Base-by-base conservation (phyloP, 345 rosid species). In the Sisymbrium altissimum region DNA sequence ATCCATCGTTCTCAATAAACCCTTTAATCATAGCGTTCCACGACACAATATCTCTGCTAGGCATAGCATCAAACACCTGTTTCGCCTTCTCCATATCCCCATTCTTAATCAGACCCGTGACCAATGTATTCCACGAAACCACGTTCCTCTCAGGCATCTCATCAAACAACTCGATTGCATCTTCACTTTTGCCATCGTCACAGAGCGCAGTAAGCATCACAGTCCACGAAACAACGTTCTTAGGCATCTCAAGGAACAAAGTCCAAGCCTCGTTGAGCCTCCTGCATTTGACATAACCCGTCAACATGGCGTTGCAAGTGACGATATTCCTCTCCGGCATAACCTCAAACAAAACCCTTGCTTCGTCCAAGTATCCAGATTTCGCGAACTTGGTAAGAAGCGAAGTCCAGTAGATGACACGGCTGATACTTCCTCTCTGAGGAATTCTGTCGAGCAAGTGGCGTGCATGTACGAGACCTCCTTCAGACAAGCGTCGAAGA, bases 151-250 rank as follows among this genome's bases (percentile, higher is more conserved):
- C 85, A 8, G 88, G 87, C 87, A 86, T 87, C 71, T 78, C 88
- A 58, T 78, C 85, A 43, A 89, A 89, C 79, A 87, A 52, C 74
- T 72, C 73, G 6, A 55, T 58, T 0, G 89, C 90, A 66, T 83
- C 90, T 7, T 64, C 77, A 57, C 81, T 55, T 52, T 58, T 82
- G 49, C 89, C 90, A 0, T 75, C 85, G 2, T 83, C 82, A 9
- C 78, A 79, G 0, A 82, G 74, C 38, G 84, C 86, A 44, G 68
- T 79, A 43, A 89, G 77, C 88, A 87, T 82, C 25, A 81, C 70
- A 12, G 92, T 89, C 90, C 92, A 84, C 1, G 86, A 84, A 17
- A 83, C 87, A n/a, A 81, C 90, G 17, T 89, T 86, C 66, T 80
- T 84, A 65, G 85, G 90, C 84, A 89, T 87, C 66, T 68, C 83